These are phyloP conservation scores for Malassezia restricta DNA, from an alignment of 1,284 basidiomycete species.

Conservation along the genomic window DNA sequence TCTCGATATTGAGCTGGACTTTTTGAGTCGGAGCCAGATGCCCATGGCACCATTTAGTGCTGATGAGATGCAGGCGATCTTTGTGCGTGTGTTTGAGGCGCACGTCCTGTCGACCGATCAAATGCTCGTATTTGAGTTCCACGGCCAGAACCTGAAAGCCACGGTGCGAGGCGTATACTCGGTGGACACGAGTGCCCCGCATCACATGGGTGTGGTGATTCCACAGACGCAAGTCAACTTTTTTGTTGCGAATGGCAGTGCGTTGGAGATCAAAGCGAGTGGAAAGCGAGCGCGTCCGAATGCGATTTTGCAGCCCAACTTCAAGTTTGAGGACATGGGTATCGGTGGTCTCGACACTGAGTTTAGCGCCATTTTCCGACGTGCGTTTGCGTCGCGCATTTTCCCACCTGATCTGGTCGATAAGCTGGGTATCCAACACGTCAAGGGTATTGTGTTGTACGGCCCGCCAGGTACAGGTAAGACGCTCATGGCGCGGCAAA, in stretches of 20 bases:
- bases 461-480: conserved; percentile 98
- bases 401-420: conserved; percentile 94
- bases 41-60: conserved; percentile 50
- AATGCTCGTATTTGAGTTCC: conserved; percentile 76
- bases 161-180: conserved; percentile 58
- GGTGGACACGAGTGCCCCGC: conserved; percentile 48
- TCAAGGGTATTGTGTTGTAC: conserved; percentile 88
- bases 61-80: conserved; percentile 68
- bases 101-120: conserved; percentile 56
- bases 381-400: conserved; percentile 93
- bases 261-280: conserved; percentile 82
- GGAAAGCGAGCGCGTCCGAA: conserved; percentile 86
- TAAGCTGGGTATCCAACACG: conserved; percentile 95
- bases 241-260: conserved; percentile 66
- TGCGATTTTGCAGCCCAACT: conserved; percentile 91
- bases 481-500: conserved; percentile 94
- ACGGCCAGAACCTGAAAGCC: conserved; percentile 70
- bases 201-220: conserved; percentile 63
- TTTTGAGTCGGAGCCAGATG: conserved; percentile 26
- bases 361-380: conserved; percentile 92
- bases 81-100: conserved; percentile 61
- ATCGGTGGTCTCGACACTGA: conserved; percentile 94
- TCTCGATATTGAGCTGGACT: conserved; percentile 37
- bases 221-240: conserved; percentile 80
- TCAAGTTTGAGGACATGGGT: conserved; percentile 99